A percentile compares a stretch with the other conserved stretches of the same genome.
Evolutionary conservation across 805 yeast genomes (phyloP).

Genomic region (Yarrowia sp.): DNA sequence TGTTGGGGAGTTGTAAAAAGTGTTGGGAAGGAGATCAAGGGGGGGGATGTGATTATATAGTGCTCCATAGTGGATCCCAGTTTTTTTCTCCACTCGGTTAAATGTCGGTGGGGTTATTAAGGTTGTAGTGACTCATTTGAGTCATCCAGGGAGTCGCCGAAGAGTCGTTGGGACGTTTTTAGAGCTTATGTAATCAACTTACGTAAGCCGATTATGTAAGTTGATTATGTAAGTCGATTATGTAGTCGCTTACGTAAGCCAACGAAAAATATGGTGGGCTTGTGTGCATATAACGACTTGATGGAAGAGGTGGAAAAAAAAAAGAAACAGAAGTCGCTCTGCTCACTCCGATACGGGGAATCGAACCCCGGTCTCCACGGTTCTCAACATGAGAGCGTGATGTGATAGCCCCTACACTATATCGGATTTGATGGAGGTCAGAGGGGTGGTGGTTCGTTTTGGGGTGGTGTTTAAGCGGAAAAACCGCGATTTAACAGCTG

Average conservation of each 20-base stretch:
- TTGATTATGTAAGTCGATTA: too few relatives aligned
- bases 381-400: slow-evolving; percentile 38
- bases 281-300: too few relatives aligned
- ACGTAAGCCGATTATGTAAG: too few relatives aligned
- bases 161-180: background rate
- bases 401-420: slow-evolving; percentile 39
- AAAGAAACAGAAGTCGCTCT: background rate
- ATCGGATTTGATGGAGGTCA: slow-evolving; percentile 13
- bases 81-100: slow-evolving; percentile 8
- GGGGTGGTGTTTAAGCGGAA: background rate
- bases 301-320: background rate
- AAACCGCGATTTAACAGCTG: background rate
- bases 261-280: background rate
- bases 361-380: slow-evolving; percentile 40
- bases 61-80: background rate
- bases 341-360: slow-evolving; percentile 34
- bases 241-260: too few relatives aligned
- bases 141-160: slow-evolving; percentile 5
- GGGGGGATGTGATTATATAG: background rate
- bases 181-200: background rate
- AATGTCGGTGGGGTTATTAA: background rate
- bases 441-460: background rate
- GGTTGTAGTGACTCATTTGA: slow-evolving; percentile 8
- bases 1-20: slow-evolving; percentile 11
- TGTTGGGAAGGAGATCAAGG: slow-evolving; percentile 1